Base-by-base conservation (phyloP, 164 flowering plant genomes). In the Umbilicus rupestris region DNA sequence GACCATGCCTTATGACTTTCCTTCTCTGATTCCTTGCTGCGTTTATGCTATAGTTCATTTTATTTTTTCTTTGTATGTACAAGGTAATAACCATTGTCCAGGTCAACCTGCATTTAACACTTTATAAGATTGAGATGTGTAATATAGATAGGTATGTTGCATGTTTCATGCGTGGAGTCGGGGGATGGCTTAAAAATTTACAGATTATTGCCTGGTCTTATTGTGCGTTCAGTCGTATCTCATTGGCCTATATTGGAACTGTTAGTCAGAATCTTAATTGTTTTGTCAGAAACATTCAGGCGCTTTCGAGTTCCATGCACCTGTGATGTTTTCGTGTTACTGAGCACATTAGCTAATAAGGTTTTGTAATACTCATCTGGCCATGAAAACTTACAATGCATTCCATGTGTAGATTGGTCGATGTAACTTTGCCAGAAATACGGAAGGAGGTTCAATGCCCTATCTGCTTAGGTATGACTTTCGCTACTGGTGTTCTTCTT, bases 361-460 rank as follows among this genome's bases (percentile, higher is more conserved):
- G 17, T 55, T 3, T 28, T 55, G 7, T 55, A 6, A 26, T 12
- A 28, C 33, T 55, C 60, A 28, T 55, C 33, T 55, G 60, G 19
- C 44, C 44, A 9, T 41, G 44, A 41, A 9, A 9, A 41, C 60
- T 55, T 28, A 11, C 29, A 3, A 16, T n/a, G 2, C 8, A 12
- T 55, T 55, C 16, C 22, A 28, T 28, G 33, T 55, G 31, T 16
- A 55, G 60, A 11, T 55, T 55, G 33, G 60, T 83, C 29, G 7
- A 65, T 1, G 88, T 93, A 35, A 81, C 79, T 57, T 62, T 90
- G 78, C 68, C 94, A 57, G 95, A 87, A 12, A 77, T 93, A 30
- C 96, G 96, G 69, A 93, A 90, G 63, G 80, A 79, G 63, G 82
- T 79, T 14, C 83, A 81, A 62, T 81, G 85, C 37, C 81, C 84